Conservation (phyloP, 2,329 filamentous ascomycete genomes). For the Diaporthe humulicola region DNA sequence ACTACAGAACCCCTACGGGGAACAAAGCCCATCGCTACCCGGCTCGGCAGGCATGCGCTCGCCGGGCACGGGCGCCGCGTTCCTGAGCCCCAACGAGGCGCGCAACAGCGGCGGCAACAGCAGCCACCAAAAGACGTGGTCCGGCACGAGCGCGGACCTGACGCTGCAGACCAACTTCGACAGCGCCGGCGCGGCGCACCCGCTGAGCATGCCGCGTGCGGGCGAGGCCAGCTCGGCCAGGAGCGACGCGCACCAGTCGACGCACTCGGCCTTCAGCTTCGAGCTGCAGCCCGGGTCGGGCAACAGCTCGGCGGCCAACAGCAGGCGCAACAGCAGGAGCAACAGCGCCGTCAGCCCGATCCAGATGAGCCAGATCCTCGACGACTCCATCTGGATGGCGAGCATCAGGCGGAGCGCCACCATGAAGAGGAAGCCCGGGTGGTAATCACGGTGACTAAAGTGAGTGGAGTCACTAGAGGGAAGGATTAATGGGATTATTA, state of each 20-base stretch:
- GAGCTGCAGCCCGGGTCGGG: slow-evolving; percentile 63
- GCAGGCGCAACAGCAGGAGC: slow-evolving; percentile 66
- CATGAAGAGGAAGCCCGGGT: slow-evolving; percentile 49
- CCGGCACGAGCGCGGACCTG: slow-evolving; percentile 57
- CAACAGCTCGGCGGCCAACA: slow-evolving; percentile 42
- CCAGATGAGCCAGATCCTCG: slow-evolving; percentile 86
- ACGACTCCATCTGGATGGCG: slow-evolving; percentile 93
- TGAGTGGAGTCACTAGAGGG: background rate
- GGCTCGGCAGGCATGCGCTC: slow-evolving; percentile 40
- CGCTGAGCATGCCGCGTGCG: slow-evolving; percentile 67
- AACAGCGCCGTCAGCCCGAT: slow-evolving; percentile 80
- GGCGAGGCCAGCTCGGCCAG: slow-evolving; percentile 51
- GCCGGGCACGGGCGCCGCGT: slow-evolving; percentile 44
- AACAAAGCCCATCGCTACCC: slow-evolving; percentile 42
- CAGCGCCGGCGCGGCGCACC: slow-evolving; percentile 55
- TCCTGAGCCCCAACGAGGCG: slow-evolving; percentile 53
- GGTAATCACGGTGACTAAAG: slow-evolving; percentile 35
- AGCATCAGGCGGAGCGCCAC: slow-evolving; percentile 92
- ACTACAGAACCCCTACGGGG: slow-evolving; percentile 37
- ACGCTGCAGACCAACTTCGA: slow-evolving; percentile 55
- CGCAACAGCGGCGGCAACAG: slow-evolving; percentile 48
- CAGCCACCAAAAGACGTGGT: slow-evolving; percentile 57
- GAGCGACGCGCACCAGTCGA: slow-evolving; percentile 53
- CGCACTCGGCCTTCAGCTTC: slow-evolving; percentile 70
- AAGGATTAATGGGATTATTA: slow-evolving; percentile 19